A percentile compares a stretch with the other conserved stretches of the same genome.
These are phyloP conservation scores for Penicillium palitans DNA, from an alignment of 2,329 filamentous ascomycete genomes.

Conservation along the genomic window DNA sequence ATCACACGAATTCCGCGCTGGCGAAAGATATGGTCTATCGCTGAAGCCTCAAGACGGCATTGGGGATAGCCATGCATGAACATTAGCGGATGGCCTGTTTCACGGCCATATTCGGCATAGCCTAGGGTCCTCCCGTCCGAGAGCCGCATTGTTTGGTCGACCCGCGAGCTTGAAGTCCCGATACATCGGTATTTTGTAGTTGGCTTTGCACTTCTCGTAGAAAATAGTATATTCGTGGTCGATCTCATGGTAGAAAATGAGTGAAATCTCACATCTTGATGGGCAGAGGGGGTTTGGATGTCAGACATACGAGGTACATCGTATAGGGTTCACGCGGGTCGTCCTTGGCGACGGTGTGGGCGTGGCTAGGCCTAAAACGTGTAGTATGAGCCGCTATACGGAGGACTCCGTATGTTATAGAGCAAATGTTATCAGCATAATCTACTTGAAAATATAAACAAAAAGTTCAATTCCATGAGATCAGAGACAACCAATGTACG, in stretches of 20 bases:
- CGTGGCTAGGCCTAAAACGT: constrained; percentile 1
- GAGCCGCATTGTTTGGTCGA: constrained; percentile 24
- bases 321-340: neutral
- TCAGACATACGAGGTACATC: neutral
- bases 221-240: neutral
- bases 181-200: neutral
- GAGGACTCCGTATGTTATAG: neutral
- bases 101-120: constrained; percentile 47
- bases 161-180: neutral
- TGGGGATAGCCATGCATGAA: constrained; percentile 49
- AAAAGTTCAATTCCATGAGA: neutral
- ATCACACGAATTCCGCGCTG: constrained; percentile 44
- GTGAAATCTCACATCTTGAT: neutral
- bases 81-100: constrained; percentile 37
- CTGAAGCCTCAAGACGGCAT: constrained; percentile 44
- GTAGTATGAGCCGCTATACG: neutral
- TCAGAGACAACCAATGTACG: neutral
- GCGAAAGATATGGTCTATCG: constrained; percentile 35
- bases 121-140: constrained; percentile 43
- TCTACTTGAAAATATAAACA: neutral
- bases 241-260: neutral
- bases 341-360: neutral
- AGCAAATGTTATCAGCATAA: neutral
- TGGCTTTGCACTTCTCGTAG: neutral
- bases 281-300: neutral